Percentiles rank a stretch among this genome's conserved stretches.
Evolutionary conservation across 768 basidiomycete genomes (phyloP).

Genomic region (Cystobasidium tubakii): DNA sequence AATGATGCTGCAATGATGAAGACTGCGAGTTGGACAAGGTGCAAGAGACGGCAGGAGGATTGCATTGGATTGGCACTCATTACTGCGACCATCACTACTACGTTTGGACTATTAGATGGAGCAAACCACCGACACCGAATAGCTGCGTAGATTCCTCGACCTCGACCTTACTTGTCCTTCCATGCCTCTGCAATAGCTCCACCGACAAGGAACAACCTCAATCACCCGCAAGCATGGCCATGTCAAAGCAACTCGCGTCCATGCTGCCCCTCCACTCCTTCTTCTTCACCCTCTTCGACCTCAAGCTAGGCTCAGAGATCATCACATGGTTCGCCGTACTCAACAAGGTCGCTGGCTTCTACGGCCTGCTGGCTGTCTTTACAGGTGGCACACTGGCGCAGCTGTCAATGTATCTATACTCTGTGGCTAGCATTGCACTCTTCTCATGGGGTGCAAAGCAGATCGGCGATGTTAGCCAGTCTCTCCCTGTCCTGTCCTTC

Average conservation of each 20-base stretch:
- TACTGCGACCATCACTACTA: no score
- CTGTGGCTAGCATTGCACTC: slow-evolving; percentile 69
- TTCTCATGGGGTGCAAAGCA: slow-evolving; percentile 80
- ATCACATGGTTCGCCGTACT: slow-evolving; percentile 84
- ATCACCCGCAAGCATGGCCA: neutral
- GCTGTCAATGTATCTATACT: slow-evolving; percentile 88
- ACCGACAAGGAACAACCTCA: no score
- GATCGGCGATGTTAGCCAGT: slow-evolving; percentile 67
- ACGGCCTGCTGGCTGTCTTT: slow-evolving; percentile 84
- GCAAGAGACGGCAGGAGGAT: no score
- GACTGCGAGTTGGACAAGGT: no score
- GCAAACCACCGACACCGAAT: no score
- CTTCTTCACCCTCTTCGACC: slow-evolving; percentile 32
- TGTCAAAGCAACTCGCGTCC: neutral
- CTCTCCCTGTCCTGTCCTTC: slow-evolving; percentile 6
- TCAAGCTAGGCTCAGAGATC: slow-evolving; percentile 61
- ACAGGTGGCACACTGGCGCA: slow-evolving; percentile 76
- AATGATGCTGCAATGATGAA: no score
- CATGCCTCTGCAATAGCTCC: no score
- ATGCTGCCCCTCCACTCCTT: neutral
- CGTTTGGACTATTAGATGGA: no score
- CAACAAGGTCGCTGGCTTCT: slow-evolving; percentile 97
- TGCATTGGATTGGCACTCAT: no score
- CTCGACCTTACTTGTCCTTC: no score
- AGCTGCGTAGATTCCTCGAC: no score